Evolutionary conservation across 1,284 basidiomycete species (phyloP), one percentile per base, ranked within the genome.

Genomic region (Coniferiporia sulphurascens): DNA sequence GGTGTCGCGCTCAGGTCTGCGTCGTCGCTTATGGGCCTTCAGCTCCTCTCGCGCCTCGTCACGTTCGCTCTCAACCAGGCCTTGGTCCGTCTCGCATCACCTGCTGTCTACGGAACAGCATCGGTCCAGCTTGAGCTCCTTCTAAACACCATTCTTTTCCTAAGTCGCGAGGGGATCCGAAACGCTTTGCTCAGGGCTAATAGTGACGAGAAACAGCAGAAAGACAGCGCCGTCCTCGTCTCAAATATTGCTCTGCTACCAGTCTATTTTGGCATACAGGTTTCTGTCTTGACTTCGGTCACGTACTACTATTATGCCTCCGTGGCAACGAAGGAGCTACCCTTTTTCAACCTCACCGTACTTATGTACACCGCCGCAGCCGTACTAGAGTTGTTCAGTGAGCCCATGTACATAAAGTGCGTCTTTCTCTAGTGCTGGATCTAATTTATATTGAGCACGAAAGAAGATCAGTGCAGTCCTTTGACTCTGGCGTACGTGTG

Each of bases 31-130:
- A 86, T 98, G 67, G 83, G 86, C 34, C 84, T 98, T 10, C 96
- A 98, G 69, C 76, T 98, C 48, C 76, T 88, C 58, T 90, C 93
- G 38, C 82, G 96, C 0, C 67, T 91, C 4, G 79, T 95, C 64
- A 98, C 96, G 0, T 98, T 97, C 68, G 72, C 79, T 4, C 81
- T 98, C 51, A 98, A 98, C 72, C 94, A 98, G 73, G 78, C 84
- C 7, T 80, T 98, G 5, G 80, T 98, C 49, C 86, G 94, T 1
- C 81, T 95, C 43, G 87, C 91, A 0, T 86, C 92, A 1, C 95
- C 96, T 0, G 82, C 83, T 55, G 89, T 91, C 13, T 97, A 95
- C 67, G 93, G 92, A 5, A 90, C 89, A 0, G 91, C 90, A 9
- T 84, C 89, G 3, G 87, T 95, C 58, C 91, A 93, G 67, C 90